phyloP scores from a whole-genome alignment of 768 basidiomycete genomes.

The Heimioporus sp. region DNA sequence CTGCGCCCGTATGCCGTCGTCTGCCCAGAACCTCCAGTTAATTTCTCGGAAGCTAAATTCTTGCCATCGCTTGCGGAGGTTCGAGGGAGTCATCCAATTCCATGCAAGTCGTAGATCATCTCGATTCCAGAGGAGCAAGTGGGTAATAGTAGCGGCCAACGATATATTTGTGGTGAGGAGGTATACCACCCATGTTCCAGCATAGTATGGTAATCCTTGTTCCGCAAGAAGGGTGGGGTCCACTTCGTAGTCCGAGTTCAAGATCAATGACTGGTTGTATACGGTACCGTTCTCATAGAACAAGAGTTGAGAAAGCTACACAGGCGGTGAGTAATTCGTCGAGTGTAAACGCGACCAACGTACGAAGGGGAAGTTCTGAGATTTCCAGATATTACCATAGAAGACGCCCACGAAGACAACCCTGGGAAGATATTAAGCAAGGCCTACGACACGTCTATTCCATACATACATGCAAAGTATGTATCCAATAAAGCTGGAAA shows the following conservation, averaged over 20 bases:
- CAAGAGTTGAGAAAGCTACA: conserved; percentile 44
- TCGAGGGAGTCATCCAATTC: no score
- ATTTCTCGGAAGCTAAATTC: no score
- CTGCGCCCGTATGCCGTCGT: conserved; percentile 21
- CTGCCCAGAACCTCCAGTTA: conserved; percentile 38
- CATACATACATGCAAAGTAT: conserved; percentile 59
- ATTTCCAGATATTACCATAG: conserved; percentile 54
- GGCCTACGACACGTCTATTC: no score
- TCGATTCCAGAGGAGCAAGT: conserved; percentile 52
- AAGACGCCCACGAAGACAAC: conserved; percentile 39
- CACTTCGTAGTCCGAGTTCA: conserved; percentile 51
- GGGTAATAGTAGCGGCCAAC: conserved; percentile 49
- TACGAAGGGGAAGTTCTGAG: conserved; percentile 62
- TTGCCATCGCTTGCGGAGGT: no score
- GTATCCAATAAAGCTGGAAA: conserved; percentile 51
- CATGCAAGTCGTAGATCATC: conserved; percentile 48
- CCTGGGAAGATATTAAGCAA: no score
- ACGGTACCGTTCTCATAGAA: conserved; percentile 51
- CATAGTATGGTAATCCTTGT: conserved; percentile 35
- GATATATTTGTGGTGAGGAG: conserved; percentile 17
- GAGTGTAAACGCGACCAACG: no score
- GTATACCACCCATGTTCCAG: conserved; percentile 22
- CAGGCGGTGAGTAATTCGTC: neutral
- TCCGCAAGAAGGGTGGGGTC: conserved; percentile 46
- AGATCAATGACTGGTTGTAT: conserved; percentile 53